Evolutionary conservation across 1,284 basidiomycete species (phyloP), one percentile per base, ranked within the genome.

Genomic region (Volvariella surrecta): DNA sequence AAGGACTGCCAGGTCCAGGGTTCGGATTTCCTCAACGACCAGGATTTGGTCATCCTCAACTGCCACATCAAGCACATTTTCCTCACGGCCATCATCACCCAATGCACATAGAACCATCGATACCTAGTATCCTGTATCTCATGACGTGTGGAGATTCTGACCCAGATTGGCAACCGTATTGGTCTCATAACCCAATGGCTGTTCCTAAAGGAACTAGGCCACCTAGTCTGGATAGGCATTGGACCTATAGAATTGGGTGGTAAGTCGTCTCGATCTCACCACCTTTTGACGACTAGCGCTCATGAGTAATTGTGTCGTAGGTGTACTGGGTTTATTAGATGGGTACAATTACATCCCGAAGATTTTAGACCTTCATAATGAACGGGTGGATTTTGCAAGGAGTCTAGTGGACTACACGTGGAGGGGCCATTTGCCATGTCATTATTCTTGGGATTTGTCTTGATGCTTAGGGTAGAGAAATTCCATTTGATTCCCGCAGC

Each of bases 211-310:
- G 47, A 20, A 30, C 44, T n/a, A 21, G 18, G 0, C 51, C 31
- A 1, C 52, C 57, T 17, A 44, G 45, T 38, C 48, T 71, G 20
- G 51, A 59, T 43, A 48, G 53, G 45, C 57, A 60, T 10, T 66
- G 66, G 51, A 59, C 56, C n/a, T 63, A 55, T 30, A 58, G 55
- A 22, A 58, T 65, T 17, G 65, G 62, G 50, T 59, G 50, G 69
- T 71, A 32, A 50, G 66, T 55, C 16, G 10, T 20, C 11, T 20
- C 17, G n/a, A n/a, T n/a, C n/a, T n/a, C n/a, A n/a, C n/a, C n/a
- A n/a, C n/a, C n/a, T n/a, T n/a, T n/a, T n/a, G n/a, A n/a, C n/a
- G n/a, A n/a, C n/a, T n/a, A n/a, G n/a, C n/a, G n/a, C n/a, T n/a
- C n/a, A n/a, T n/a, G n/a, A n/a, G n/a, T n/a, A n/a, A n/a, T n/a